Evolutionary conservation across 352 stramenopile species (phyloP), one percentile per base, ranked within the genome.

Genomic region (Phytophthora ohioensis): DNA sequence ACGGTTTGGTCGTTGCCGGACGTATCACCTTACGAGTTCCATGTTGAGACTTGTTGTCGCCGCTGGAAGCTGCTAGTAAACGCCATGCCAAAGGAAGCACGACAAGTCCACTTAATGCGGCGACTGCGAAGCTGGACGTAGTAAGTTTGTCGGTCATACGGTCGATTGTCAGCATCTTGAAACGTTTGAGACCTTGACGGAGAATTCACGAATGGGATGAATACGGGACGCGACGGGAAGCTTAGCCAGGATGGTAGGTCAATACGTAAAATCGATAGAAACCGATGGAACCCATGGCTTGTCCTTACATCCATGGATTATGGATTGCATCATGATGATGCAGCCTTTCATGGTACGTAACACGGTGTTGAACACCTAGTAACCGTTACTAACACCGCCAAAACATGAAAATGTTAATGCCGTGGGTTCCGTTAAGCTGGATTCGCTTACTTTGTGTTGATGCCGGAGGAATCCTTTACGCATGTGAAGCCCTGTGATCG

Each of bases 131-230:
- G 54, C 32, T 67, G 35, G 41, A 57, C 47, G 65, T 67, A 47
- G 65, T 67, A 59, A 77, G 54, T 41, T 56, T 66, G 54, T 73
- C 69, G 34, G 35, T 57, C 53, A 76, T 64, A 5, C 53, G 53
- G 13, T 66, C 64, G 30, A 69, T 27, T 9, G 65, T 67, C 57
- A 76, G 39, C 69, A 76, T 76, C 42, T 60, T 64, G 30, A 31
- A 21, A 27, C 31, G 49, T 41, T 66, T 65, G 49, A 13, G 68
- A 47, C 49, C 21, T 49, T 30, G 35, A 31, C 0, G 27, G 41
- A 43, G 47, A 67, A 71, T 67, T 31, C 30, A 1, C 21, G 36
- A 68, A 67, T 71, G 62, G 31, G 21, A 21, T 27, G 21, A 12
- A 12, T 43, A 46, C 9, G 41, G 13, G 41, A 46, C 13, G 43